These are phyloP conservation scores for Lentinula novae-zelandiae DNA, from an alignment of 1,284 basidiomycete species.

Conservation along the genomic window DNA sequence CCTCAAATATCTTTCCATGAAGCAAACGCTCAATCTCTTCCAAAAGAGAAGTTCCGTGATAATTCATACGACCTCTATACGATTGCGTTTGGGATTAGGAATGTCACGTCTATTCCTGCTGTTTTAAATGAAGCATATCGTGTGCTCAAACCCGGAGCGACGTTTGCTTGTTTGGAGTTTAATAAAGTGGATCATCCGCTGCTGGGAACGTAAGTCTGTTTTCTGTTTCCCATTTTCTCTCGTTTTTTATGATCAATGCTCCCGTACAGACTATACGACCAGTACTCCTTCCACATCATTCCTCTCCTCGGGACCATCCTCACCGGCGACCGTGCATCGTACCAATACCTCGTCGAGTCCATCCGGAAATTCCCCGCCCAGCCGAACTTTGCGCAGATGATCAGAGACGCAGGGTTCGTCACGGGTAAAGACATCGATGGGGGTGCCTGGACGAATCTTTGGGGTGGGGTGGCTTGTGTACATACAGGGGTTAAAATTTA, in stretches of 20 bases:
- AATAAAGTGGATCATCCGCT: constrained; percentile 91
- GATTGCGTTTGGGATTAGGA: constrained; percentile 98
- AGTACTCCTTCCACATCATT: constrained; percentile 96
- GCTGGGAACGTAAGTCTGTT: constrained; percentile 69
- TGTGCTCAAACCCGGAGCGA: constrained; percentile 95
- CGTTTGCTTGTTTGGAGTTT: constrained; percentile 96
- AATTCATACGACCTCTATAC: constrained; percentile 95
- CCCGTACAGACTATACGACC: constrained; percentile 80
- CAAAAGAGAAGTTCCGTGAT: constrained; percentile 62
- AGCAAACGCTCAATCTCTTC: constrained; percentile 88
- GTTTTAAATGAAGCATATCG: constrained; percentile 91
- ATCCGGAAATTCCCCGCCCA: constrained; percentile 95
- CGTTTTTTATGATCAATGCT: constrained; percentile 11
- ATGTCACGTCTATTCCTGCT: constrained; percentile 91
- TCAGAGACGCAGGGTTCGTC: constrained; percentile 80
- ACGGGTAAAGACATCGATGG: constrained; percentile 79
- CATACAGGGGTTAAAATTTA: constrained; percentile 84
- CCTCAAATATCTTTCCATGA: constrained; percentile 93
- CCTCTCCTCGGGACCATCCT: constrained; percentile 93
- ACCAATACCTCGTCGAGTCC: constrained; percentile 97
- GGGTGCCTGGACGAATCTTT: constrained; percentile 85
- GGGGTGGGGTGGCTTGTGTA: constrained; percentile 83
- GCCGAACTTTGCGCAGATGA: constrained; percentile 88
- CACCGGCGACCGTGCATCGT: constrained; percentile 93
- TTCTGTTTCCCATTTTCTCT: background rate